These are phyloP conservation scores for Botrytis elliptica DNA, from an alignment of 2,329 filamentous ascomycete genomes.

Conservation along the genomic window DNA sequence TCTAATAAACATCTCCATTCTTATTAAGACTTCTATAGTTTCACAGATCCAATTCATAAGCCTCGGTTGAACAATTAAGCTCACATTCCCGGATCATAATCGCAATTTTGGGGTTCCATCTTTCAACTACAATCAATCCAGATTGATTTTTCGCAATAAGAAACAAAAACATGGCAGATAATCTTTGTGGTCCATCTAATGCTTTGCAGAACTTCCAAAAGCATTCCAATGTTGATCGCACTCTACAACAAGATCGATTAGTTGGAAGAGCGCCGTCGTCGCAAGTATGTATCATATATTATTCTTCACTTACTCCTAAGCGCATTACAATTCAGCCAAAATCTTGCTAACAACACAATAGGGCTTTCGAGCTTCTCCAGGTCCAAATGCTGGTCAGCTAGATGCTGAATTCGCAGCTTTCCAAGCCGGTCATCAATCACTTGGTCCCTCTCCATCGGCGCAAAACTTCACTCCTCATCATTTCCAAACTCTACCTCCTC, in stretches of 20 bases:
- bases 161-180: slow-evolving; percentile 55
- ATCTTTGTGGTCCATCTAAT: slow-evolving; percentile 70
- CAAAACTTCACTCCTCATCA: slow-evolving; percentile 29
- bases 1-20: background rate
- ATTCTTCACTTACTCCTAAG: background rate
- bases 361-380: slow-evolving; percentile 60
- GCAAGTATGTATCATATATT: slow-evolving; percentile 47
- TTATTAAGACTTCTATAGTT: background rate
- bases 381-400: slow-evolving; percentile 52
- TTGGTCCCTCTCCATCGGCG: slow-evolving; percentile 32
- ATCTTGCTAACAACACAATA: slow-evolving; percentile 39
- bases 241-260: slow-evolving; percentile 69
- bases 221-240: slow-evolving; percentile 63
- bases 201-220: slow-evolving; percentile 70
- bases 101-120: background rate
- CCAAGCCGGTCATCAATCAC: slow-evolving; percentile 50
- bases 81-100: slow-evolving; percentile 8
- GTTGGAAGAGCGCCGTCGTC: slow-evolving; percentile 51
- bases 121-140: background rate
- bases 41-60: background rate
- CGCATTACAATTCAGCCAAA: slow-evolving; percentile 3
- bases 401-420: slow-evolving; percentile 71
- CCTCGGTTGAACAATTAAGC: background rate
- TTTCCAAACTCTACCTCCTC: slow-evolving; percentile 27
- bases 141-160: background rate